Percentiles rank a stretch among this genome's conserved stretches.
Evolutionary conservation across 768 basidiomycete genomes (phyloP).

Genomic region (Naganishia friedmannii): DNA sequence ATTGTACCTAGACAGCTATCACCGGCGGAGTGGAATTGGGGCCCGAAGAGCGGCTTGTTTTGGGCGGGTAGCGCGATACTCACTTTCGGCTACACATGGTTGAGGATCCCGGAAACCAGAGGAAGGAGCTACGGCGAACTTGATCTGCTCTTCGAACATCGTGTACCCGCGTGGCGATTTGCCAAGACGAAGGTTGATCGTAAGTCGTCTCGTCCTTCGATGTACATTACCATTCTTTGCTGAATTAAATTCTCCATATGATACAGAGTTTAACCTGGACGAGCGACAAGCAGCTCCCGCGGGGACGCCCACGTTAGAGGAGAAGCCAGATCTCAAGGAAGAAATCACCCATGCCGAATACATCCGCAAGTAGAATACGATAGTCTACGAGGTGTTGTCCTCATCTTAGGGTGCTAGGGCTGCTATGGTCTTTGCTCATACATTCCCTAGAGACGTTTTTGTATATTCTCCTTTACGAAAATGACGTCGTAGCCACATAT

Average conservation of each 20-base stretch:
- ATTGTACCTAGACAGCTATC: slow-evolving; percentile 35
- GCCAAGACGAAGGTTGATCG: slow-evolving; percentile 42
- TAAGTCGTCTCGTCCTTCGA: not conserved
- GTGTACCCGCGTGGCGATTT: slow-evolving; percentile 51
- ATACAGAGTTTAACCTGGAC: slow-evolving; percentile 9
- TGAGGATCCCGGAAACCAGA: slow-evolving; percentile 41
- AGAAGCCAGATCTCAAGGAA: slow-evolving; percentile 5
- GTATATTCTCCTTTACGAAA: too few species aligned
- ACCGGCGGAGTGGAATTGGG: slow-evolving; percentile 42
- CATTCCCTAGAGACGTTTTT: too few species aligned
- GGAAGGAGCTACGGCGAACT: slow-evolving; percentile 48
- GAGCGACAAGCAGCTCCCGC: not conserved
- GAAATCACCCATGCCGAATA: slow-evolving; percentile 10
- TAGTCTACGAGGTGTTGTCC: too few species aligned
- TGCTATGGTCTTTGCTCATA: too few species aligned
- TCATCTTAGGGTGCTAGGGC: too few species aligned
- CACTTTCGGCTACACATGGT: slow-evolving; percentile 26
- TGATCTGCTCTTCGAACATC: slow-evolving; percentile 53
- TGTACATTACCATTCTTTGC: too few species aligned
- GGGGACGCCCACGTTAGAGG: slow-evolving; percentile 5
- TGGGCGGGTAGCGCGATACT: slow-evolving; percentile 34
- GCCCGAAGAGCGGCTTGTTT: slow-evolving; percentile 41
- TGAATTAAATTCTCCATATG: not conserved
- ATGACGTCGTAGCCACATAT: too few species aligned
- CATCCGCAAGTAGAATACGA: not conserved